Base-by-base conservation (phyloP, 148 eudicot genomes). In the Vaccinium vitisidaea region DNA sequence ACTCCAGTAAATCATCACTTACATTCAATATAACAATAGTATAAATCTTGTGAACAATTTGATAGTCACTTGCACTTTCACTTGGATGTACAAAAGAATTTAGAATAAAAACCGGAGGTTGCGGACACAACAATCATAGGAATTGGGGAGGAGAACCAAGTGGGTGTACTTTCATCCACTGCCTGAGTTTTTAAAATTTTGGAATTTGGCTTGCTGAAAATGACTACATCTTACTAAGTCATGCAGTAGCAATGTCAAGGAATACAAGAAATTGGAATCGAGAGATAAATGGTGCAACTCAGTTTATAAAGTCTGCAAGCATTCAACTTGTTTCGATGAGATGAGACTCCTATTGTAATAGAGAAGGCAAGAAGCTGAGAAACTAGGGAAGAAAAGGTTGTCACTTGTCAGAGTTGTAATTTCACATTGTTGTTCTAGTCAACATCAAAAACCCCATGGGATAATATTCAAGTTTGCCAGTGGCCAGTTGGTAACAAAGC, bases 241-340 rank as follows among this genome's bases (percentile, higher is more conserved):
- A 25, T 23, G 75, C 32, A 54, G 18, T 3, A 54, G 70, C 76
- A 81, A 65, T 49, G 8, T 36, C 39, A 15, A 67, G 9, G 9
- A 49, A 48, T 46, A 63, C 50, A 30, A 49, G 58, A 65, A 65
- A 67, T 27, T 5, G 43, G 56, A 19, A 81, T 67, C 58, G 48
- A 82, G 48, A 46, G 46, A 49, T 15, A 67, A 6, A 81, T 6
- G 21, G 25, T 48, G 83, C 55, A 61, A 43, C 11, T 10, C 39
- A 61, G 21, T n/a, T 23, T 50, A 80, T 36, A 65, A 80, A 80
- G 70, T 80, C 27, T 56, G 54, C 54, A 19, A 80, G 4, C 61
- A 80, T 61, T 80, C 50, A 27, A 23, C 48, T 21, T 80, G 54
- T 11, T 36, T 43, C 49, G 18, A 80, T 58, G 70, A 11, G 13